Conservation (phyloP, 345 rosid species). For the Populus tremula region DNA sequence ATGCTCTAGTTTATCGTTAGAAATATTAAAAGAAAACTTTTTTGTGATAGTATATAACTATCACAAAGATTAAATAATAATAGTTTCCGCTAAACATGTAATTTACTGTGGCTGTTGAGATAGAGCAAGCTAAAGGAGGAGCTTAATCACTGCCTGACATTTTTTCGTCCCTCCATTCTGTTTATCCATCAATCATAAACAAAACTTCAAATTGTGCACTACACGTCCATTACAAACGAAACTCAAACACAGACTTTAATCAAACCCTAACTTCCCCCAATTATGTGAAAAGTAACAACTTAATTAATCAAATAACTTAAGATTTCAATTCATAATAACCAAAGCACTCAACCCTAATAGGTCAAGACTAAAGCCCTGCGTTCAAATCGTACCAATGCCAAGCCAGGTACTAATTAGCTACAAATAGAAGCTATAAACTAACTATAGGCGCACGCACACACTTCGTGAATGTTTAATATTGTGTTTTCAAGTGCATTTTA, state of each 20-base stretch:
- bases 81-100: not conserved
- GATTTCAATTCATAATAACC: not conserved
- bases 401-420: not conserved
- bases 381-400: not conserved
- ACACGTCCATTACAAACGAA: not conserved
- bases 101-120: not conserved
- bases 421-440: not conserved
- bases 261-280: not conserved
- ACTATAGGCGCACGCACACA: not conserved
- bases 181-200: not conserved
- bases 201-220: conserved; percentile 1
- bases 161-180: not conserved
- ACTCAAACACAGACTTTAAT: not conserved
- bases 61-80: not conserved
- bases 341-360: not conserved
- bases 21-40: not conserved
- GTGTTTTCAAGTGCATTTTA: no score
- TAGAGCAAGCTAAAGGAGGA: not conserved
- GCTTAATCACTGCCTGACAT: not conserved
- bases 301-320: not conserved
- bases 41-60: not conserved
- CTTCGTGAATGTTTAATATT: no score
- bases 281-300: not conserved
- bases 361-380: not conserved
- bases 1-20: no score